Percentiles rank a stretch among this genome's conserved stretches.
These are phyloP conservation scores for Hypoxylon lienhwacheense DNA, from an alignment of 495 filamentous ascomycete genomes.

Conservation along the genomic window DNA sequence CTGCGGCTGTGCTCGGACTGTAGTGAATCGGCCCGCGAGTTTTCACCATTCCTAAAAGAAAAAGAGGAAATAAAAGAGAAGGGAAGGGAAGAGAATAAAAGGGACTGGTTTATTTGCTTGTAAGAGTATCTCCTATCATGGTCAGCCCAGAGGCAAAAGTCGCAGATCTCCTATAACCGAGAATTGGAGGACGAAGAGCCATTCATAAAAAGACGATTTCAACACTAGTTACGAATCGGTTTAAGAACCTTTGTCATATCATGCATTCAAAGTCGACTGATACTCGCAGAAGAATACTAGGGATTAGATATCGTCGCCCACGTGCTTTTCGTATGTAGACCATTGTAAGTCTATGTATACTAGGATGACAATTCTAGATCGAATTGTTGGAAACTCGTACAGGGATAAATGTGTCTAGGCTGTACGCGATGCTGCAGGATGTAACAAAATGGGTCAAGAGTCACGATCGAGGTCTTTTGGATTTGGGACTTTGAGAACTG, in stretches of 20 bases:
- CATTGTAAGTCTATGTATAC: too few species aligned
- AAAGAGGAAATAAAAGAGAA: background rate
- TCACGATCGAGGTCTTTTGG: too few species aligned
- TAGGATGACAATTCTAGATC: slow-evolving; percentile 28
- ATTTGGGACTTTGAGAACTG: too few species aligned
- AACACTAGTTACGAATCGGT: background rate
- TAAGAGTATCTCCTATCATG: slow-evolving; percentile 5
- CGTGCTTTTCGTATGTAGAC: slow-evolving; percentile 10
- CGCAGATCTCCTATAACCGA: slow-evolving; percentile 30
- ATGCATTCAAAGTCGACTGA: slow-evolving; percentile 26
- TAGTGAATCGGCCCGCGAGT: slow-evolving; percentile 23
- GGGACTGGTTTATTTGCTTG: too few species aligned
- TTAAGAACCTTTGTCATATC: slow-evolving; percentile 9
- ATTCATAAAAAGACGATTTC: slow-evolving; percentile 26
- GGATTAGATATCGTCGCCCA: background rate
- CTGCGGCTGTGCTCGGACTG: slow-evolving; percentile 2
- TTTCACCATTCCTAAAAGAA: too few species aligned
- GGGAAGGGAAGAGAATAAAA: too few species aligned
- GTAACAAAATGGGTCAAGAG: too few species aligned
- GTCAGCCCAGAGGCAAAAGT: slow-evolving; percentile 13
- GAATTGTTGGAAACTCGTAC: slow-evolving; percentile 23
- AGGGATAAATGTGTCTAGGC: background rate
- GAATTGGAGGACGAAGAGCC: slow-evolving; percentile 15
- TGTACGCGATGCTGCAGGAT: background rate
- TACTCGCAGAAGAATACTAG: slow-evolving; percentile 13